Evolutionary conservation across 106 monocot genomes (phyloP).

Genomic region (Agapanthus africanus): DNA sequence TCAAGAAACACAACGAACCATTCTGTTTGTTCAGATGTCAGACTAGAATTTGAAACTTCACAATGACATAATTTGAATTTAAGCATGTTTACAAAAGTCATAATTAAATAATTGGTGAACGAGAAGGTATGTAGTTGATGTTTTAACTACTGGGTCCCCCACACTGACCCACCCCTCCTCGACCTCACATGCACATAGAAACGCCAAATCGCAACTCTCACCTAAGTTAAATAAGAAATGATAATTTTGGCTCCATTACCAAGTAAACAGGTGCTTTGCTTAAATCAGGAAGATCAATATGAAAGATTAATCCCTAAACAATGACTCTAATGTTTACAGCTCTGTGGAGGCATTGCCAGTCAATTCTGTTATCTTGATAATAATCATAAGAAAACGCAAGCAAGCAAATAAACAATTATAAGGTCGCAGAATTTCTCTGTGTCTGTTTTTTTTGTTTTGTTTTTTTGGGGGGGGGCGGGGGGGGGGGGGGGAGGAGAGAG

Average conservation of each 20-base stretch:
- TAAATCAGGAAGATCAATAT: not conserved
- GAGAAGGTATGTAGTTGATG: not conserved
- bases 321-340: not conserved
- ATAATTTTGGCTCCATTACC: not conserved
- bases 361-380: not conserved
- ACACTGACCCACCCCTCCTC: no score
- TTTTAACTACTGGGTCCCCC: no score
- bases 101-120: not conserved
- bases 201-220: not conserved
- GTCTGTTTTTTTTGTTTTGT: no score
- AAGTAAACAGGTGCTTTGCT: not conserved
- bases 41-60: no score
- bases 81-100: no score
- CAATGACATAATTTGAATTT: no score
- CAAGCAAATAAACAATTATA: not conserved
- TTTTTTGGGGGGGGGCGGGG: no score
- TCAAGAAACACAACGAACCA: not conserved
- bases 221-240: no score
- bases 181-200: not conserved
- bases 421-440: not conserved
- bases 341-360: not conserved
- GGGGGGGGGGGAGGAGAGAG: no score
- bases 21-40: no score
- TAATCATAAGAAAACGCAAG: not conserved
- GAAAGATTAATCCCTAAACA: not conserved